These are phyloP conservation scores for Schwanniomyces pseudopolymorphus DNA, from an alignment of 805 yeast species.

Conservation along the genomic window DNA sequence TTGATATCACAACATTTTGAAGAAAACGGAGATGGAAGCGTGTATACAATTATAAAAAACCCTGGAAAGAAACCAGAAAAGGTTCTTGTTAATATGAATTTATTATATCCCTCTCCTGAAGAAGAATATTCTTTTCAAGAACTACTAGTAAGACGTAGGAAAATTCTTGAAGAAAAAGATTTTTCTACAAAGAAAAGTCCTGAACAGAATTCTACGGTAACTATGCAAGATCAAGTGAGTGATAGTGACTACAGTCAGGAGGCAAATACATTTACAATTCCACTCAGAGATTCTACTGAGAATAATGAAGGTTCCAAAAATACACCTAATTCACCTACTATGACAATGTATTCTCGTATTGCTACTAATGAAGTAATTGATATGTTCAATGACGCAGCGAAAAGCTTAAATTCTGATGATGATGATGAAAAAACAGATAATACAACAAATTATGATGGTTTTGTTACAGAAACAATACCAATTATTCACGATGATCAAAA, in stretches of 20 bases:
- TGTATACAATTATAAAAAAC: conserved; percentile 47
- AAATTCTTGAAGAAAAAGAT: conserved; percentile 6
- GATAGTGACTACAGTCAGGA: conserved; percentile 5
- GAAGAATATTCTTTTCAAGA: conserved; percentile 68
- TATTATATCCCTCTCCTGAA: conserved; percentile 44
- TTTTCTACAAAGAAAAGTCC: neutral
- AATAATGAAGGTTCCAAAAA: conserved; percentile 9
- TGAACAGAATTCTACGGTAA: neutral
- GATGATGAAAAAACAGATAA: conserved; percentile 25
- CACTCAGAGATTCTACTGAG: conserved; percentile 39
- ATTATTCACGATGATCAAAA: conserved; percentile 1
- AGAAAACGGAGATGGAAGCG: conserved; percentile 43
- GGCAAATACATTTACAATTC: conserved; percentile 41
- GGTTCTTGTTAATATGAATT: conserved; percentile 57
- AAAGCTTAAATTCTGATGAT: conserved; percentile 26
- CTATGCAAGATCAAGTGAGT: neutral
- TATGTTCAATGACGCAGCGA: conserved; percentile 66
- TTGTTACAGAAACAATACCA: conserved; percentile 49
- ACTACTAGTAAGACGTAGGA: conserved; percentile 53
- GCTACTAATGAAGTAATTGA: conserved; percentile 72
- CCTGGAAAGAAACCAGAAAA: conserved; percentile 64
- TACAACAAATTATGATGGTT: conserved; percentile 41
- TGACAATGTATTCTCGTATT: conserved; percentile 71
- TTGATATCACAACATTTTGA: conserved; percentile 37
- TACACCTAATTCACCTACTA: conserved; percentile 66